Evolutionary conservation across 352 stramenopile genomes (phyloP), one percentile per base, ranked within the genome.

Genomic region (Globisporangium camurandrum): DNA sequence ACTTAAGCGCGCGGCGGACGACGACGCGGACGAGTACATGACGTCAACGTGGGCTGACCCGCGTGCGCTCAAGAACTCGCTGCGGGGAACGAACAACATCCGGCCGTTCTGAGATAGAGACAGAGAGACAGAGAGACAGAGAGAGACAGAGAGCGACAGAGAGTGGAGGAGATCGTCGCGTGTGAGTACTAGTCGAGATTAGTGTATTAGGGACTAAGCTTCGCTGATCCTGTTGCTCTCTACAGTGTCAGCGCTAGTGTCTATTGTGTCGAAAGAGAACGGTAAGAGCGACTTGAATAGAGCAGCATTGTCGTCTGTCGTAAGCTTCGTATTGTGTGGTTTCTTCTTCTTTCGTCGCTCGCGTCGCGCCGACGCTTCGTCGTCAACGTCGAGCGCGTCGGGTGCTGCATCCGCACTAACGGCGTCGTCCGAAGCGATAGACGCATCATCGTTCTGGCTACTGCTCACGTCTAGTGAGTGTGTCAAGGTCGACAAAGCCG

Each of bases 11-110:
- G 69, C 80, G 0, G 84, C 83, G 0, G 77, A 97, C 24, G 73
- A 90, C 37, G 85, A 98, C 46, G 87, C 96, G 19, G 94, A 98
- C 58, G 94, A 98, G 54, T 98, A 98, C 67, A 86, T 98, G 59
- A 71, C 84, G 51, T 95, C 84, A 22, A 64, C 78, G 31, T 98
- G 95, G 95, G 94, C 95, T 1, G 89, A 98, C 69, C 84, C 94
- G 1, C 95, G 89, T 57, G 81, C 88, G 47, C 84, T 98, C 52
- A 96, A 97, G 66, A 94, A 93, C 39, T 77, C 71, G 33, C 69
- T 98, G n/a, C 84, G 89, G 7, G 93, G 92, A 17, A 96, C 91
- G 24, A 75, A 63, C 46, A 83, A 78, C 54, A 84, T 98, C 46
- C 77, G 77, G 17, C 79, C 77, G 30, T 93, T 93, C 57, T 93